Evolutionary conservation across 2,329 filamentous ascomycete genomes (phyloP).

Genomic region (Penicillium sp.): DNA sequence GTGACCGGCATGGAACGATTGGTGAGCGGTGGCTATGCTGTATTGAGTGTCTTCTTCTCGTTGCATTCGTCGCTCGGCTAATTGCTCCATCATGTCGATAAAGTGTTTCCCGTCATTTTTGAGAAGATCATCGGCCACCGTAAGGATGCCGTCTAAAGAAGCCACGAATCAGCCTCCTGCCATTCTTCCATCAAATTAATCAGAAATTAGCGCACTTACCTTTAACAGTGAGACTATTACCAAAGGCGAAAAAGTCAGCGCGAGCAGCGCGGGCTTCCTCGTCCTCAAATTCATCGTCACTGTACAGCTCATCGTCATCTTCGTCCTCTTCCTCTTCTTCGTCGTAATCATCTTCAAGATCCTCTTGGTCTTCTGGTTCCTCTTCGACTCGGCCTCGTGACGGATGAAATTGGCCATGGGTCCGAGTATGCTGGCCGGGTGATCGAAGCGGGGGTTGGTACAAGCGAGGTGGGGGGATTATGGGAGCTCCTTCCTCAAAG

Average conservation of each 20-base stretch:
- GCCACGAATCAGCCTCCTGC: constrained; percentile 44
- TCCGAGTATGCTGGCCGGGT: constrained; percentile 57
- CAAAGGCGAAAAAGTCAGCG: constrained; percentile 95
- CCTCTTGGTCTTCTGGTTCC: constrained; percentile 56
- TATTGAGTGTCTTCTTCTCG: constrained; percentile 85
- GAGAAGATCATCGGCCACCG: constrained; percentile 94
- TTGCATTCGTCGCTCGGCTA: constrained; percentile 95
- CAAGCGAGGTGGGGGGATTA: constrained; percentile 66
- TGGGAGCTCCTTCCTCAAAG: constrained; percentile 61
- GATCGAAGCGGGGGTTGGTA: constrained; percentile 56
- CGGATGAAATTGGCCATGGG: constrained; percentile 60
- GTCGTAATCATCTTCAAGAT: constrained; percentile 53
- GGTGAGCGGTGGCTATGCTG: constrained; percentile 59
- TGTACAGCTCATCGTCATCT: constrained; percentile 67
- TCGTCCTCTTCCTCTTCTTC: constrained; percentile 64
- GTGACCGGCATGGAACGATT: constrained; percentile 65
- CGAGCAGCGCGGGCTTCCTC: constrained; percentile 60
- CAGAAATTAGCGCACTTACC: constrained; percentile 44
- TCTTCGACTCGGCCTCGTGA: constrained; percentile 69
- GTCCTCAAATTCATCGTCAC: constrained; percentile 63
- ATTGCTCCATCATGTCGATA: constrained; percentile 99
- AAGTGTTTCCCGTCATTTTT: constrained; percentile 99
- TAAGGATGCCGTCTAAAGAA: constrained; percentile 81
- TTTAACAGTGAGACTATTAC: constrained; percentile 95
- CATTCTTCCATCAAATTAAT: constrained; percentile 16